A percentile compares a stretch with the other conserved stretches of the same genome.
phyloP scores from a whole-genome alignment of 2,329 filamentous ascomycete species.

The Trichoderma endophyticum region DNA sequence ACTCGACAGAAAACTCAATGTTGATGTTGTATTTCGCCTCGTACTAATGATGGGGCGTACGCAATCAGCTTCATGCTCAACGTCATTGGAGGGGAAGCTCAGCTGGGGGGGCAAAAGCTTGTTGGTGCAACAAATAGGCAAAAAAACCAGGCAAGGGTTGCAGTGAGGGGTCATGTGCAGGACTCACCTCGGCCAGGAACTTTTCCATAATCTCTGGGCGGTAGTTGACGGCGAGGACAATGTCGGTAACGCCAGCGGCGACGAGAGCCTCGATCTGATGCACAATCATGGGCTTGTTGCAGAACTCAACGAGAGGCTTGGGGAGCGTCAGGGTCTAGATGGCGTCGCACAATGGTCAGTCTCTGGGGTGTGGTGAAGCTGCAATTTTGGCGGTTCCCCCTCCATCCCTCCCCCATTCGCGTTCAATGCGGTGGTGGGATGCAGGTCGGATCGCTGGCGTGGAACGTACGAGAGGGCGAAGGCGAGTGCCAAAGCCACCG shows the following conservation, averaged over 20 bases:
- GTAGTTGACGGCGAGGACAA: conserved; percentile 98
- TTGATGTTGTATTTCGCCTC: conserved; percentile 89
- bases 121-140: conserved; percentile 3
- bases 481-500: conserved; percentile 96
- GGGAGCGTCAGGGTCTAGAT: conserved; percentile 87
- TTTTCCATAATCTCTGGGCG: conserved; percentile 96
- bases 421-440: conserved; percentile 1
- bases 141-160: neutral
- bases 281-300: conserved; percentile 98
- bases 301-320: conserved; percentile 97
- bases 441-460: conserved; percentile 11
- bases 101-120: neutral
- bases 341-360: conserved; percentile 27
- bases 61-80: conserved; percentile 10
- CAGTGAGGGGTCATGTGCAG: neutral
- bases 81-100: neutral
- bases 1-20: conserved; percentile 96
- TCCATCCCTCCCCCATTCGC: conserved; percentile 4
- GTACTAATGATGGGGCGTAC: conserved; percentile 54
- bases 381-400: neutral
- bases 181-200: conserved; percentile 75
- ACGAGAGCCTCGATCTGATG: conserved; percentile 96
- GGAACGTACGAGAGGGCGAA: conserved; percentile 81
- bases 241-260: conserved; percentile 90
- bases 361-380: neutral